These are phyloP conservation scores for Clonostachys rhizophaga DNA, from an alignment of 2,329 filamentous ascomycete genomes.

Conservation along the genomic window DNA sequence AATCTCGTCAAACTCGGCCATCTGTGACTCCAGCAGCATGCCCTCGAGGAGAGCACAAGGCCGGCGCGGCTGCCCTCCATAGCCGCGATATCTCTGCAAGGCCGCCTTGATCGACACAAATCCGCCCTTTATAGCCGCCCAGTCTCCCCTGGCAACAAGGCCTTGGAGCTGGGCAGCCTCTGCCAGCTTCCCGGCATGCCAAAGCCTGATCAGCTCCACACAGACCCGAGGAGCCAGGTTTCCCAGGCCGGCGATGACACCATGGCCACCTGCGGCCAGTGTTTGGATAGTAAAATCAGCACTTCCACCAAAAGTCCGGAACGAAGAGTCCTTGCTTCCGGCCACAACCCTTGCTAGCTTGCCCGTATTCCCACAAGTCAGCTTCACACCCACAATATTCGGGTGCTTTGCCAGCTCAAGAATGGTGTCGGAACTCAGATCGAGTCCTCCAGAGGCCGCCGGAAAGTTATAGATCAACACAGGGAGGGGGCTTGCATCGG, in stretches of 20 bases:
- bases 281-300: slow-evolving; percentile 72
- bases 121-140: slow-evolving; percentile 64
- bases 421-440: slow-evolving; percentile 53
- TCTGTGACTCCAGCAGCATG: slow-evolving; percentile 12
- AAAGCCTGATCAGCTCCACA: slow-evolving; percentile 55
- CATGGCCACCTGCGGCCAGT: slow-evolving; percentile 64
- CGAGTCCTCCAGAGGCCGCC: slow-evolving; percentile 49
- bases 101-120: slow-evolving; percentile 66
- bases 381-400: slow-evolving; percentile 60
- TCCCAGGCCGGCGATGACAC: slow-evolving; percentile 66
- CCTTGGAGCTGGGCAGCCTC: slow-evolving; percentile 62
- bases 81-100: slow-evolving; percentile 57
- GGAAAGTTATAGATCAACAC: slow-evolving; percentile 63
- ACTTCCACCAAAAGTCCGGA: slow-evolving; percentile 68
- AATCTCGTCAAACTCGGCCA: slow-evolving; percentile 18
- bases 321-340: slow-evolving; percentile 33
- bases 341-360: slow-evolving; percentile 47
- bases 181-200: slow-evolving; percentile 47
- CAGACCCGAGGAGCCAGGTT: slow-evolving; percentile 67
- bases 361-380: slow-evolving; percentile 61
- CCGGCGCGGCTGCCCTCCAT: slow-evolving; percentile 56
- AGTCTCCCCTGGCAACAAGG: slow-evolving; percentile 62
- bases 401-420: slow-evolving; percentile 42
- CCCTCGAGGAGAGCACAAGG: slow-evolving; percentile 31
- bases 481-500: slow-evolving; percentile 51